Base-by-base conservation (phyloP, 768 basidiomycete genomes). In the Suillus occidentalis region DNA sequence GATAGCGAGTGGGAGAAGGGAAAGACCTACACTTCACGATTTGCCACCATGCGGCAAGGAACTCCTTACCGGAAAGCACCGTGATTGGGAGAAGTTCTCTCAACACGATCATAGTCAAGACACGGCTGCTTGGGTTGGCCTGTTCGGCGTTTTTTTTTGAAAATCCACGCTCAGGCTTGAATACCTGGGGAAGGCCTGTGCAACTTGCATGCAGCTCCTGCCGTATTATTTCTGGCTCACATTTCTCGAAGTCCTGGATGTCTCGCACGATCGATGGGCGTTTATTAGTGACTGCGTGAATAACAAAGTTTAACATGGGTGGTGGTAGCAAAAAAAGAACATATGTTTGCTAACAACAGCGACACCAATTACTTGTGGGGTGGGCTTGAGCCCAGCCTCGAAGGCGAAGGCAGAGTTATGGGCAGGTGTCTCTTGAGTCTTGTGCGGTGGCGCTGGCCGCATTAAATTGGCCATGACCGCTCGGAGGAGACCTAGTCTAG, bases 41-140 rank as follows among this genome's bases (percentile, higher is more conserved):
- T 34, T 67, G 47, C 36, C 36, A 60, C 61, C 59, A 67, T 18
- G 66, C 13, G 12, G 13, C n/a, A 1, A 56, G n/a, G n/a, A 56
- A 56, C 6, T 56, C 55, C 12, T 6, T 37, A 2, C 28, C 20
- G n/a, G 34, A 13, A 1, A 22, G 55, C 36, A 13, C 22, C 28
- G 28, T 6, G n/a, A 56, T n/a, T 1, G 55, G 55, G 12, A 56
- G 6, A 37, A 37, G n/a, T 6, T 37, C 37, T 57, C 36, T 37
- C 13, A 57, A 57, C 12, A 37, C n/a, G 1, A 13, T 22, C n/a
- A 37, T 36, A n/a, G 22, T 16, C 36, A 37, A 6, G 20, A 36
- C 53, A 34, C 53, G 20, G 20, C 53, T 55, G 20, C 34, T 4
- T 18, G 6, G 20, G 12, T 20, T 42, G 16, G 42, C 42, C 14